These are phyloP conservation scores for Carnegiea gigantea DNA, from an alignment of 179 eudicot species.

Conservation along the genomic window DNA sequence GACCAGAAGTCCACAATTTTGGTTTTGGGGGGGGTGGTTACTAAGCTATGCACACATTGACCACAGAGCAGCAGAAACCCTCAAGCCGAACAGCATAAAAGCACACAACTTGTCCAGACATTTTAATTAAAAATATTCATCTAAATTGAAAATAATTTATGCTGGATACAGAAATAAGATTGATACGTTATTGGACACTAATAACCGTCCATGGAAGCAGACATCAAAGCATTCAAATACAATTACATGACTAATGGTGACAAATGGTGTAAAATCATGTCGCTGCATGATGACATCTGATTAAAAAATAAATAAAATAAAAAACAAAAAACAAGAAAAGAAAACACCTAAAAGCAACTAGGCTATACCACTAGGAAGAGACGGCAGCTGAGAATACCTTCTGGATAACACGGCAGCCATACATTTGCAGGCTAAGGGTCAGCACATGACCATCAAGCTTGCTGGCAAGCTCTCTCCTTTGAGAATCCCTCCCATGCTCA, in stretches of 20 bases:
- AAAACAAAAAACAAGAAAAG: background rate
- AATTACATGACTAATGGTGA: no score
- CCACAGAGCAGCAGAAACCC: background rate
- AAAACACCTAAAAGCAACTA: background rate
- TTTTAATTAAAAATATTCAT: constrained; percentile 9
- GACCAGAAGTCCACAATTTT: background rate
- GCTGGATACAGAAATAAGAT: no score
- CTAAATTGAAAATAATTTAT: background rate
- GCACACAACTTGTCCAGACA: background rate
- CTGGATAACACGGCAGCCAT: constrained; percentile 58
- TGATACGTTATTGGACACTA: no score
- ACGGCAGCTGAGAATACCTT: constrained; percentile 33
- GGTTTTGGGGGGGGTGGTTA: background rate
- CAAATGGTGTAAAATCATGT: no score
- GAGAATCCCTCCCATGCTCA: constrained; percentile 56
- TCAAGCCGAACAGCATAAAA: background rate
- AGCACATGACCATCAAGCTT: constrained; percentile 50
- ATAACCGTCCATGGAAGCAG: no score
- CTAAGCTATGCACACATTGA: no score
- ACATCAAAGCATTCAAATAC: no score
- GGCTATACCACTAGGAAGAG: background rate
- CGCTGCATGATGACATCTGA: no score
- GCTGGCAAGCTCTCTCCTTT: constrained; percentile 50
- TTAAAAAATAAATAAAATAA: background rate
- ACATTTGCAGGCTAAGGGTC: constrained; percentile 56